phyloP scores from a whole-genome alignment of 495 filamentous ascomycete species.

The Jackrogersella multiformis region DNA sequence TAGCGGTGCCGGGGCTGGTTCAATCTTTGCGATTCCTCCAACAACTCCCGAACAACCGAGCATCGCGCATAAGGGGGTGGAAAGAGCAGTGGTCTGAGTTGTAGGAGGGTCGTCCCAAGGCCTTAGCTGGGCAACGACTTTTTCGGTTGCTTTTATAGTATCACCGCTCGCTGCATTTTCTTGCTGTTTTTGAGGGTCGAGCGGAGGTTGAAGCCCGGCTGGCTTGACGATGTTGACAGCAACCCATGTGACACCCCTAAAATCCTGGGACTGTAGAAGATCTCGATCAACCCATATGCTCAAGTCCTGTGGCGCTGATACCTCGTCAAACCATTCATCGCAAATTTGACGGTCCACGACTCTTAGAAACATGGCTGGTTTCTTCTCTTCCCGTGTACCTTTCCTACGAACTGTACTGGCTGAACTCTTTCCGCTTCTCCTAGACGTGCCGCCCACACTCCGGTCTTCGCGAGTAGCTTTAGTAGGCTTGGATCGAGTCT shows the following conservation, averaged over 20 bases:
- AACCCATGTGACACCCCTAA: constrained; percentile 77
- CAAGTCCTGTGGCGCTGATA: constrained; percentile 66
- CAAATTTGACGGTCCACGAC: constrained; percentile 74
- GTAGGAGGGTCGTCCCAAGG: constrained; percentile 90
- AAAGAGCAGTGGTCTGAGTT: constrained; percentile 77
- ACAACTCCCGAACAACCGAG: constrained; percentile 76
- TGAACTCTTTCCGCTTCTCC: constrained; percentile 78
- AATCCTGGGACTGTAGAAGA: constrained; percentile 68
- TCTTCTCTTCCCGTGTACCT: constrained; percentile 66
- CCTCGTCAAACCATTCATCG: constrained; percentile 77
- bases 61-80: constrained; percentile 74
- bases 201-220: constrained; percentile 75
- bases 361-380: constrained; percentile 76
- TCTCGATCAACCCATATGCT: constrained; percentile 87
- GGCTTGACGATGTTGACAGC: constrained; percentile 82
- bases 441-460: constrained; percentile 73
- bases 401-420: constrained; percentile 72
- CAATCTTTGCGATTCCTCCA: constrained; percentile 86
- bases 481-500: constrained; percentile 63
- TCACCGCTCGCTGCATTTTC: constrained; percentile 62
- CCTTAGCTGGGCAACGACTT: constrained; percentile 76
- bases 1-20: constrained; percentile 61
- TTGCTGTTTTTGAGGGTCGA: constrained; percentile 77
- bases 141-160: constrained; percentile 68
- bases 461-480: constrained; percentile 65